Evolutionary conservation across 169 alveolate genomes (phyloP), one percentile per base, ranked within the genome.

Genomic region (Cryptosporidium parvum): DNA sequence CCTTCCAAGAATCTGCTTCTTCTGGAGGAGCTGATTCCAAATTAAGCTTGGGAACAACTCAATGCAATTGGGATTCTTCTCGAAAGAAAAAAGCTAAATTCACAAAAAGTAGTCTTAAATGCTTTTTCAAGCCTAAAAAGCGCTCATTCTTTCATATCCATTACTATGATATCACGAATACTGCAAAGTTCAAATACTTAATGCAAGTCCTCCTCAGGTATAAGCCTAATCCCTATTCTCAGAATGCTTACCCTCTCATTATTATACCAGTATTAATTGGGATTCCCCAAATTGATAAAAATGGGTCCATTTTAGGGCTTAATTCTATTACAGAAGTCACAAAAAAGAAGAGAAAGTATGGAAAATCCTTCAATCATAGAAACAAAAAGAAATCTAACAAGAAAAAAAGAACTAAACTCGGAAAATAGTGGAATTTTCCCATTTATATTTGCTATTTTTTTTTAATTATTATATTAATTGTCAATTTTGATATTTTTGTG

Each of bases 181-280:
- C 59, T 44, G 4, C 2, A 31, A 61, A n/a, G 10, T 80, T 80
- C 14, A 58, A 44, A 9, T 42, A 31, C 1, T n/a, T 80, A 42
- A 62, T 80, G 16, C 72, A n/a, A 18, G 21, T 23, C 18, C 37
- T 59, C 7, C 12, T 45, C 0, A 59, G 31, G 44, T 18, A 80
- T 62, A 62, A 39, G 59, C 75, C 89, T 7, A 62, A 42, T 42
- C 69, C 56, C 51, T 26, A 48, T 23, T 18, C 62, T 62, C 31
- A 31, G 2, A 18, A 10, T 29, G 48, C 89, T 8, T 23, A 31
- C 10, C 89, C 89, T 12, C 70, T 80, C 18, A 44, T 80, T 80
- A 61, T 80, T 6, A 37, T 80, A 10, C 89, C 89, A 3, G 68
- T 9, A 26, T 48, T 80, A 12, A 44, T 80, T 14, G 89, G 89